Percentiles rank a stretch among this genome's conserved stretches.
These are phyloP conservation scores for Phytophthora macrochlamydospora DNA, from an alignment of 352 stramenopile species.

Conservation along the genomic window DNA sequence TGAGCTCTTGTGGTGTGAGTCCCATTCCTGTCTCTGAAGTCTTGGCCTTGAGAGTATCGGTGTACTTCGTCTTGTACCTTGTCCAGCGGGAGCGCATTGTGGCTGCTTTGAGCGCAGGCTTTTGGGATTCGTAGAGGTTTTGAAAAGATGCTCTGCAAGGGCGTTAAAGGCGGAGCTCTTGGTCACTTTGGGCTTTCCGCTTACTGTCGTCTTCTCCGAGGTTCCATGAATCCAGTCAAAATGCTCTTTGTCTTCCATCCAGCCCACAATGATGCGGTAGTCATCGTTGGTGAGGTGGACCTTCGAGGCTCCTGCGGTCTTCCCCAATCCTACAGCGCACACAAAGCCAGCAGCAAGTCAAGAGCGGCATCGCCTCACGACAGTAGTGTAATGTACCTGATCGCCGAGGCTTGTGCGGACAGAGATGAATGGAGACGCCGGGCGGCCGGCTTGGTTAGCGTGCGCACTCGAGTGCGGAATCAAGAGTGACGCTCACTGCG, in stretches of 20 bases:
- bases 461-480: too few relatives aligned
- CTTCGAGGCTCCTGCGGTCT: neutral
- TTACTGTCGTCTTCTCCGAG: conserved; percentile 8
- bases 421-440: too few relatives aligned
- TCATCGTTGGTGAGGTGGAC: conserved; percentile 7
- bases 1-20: conserved; percentile 5
- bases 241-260: conserved; percentile 9
- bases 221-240: conserved; percentile 7
- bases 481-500: too few relatives aligned
- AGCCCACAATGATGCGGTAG: conserved; percentile 16
- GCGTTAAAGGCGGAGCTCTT: conserved; percentile 4
- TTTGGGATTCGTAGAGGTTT: conserved; percentile 4
- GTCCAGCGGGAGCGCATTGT: neutral
- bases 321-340: too few relatives aligned
- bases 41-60: conserved; percentile 7
- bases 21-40: conserved; percentile 8
- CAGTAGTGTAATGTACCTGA: too few relatives aligned
- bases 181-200: conserved; percentile 6
- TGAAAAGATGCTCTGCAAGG: conserved; percentile 8
- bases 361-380: too few relatives aligned
- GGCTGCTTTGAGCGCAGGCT: conserved; percentile 4
- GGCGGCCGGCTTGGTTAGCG: too few relatives aligned
- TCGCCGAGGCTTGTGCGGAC: too few relatives aligned
- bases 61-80: conserved; percentile 19
- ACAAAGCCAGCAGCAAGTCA: too few relatives aligned